These are phyloP conservation scores for Litchi chinensis DNA, from an alignment of 345 rosid genomes.

Conservation along the genomic window DNA sequence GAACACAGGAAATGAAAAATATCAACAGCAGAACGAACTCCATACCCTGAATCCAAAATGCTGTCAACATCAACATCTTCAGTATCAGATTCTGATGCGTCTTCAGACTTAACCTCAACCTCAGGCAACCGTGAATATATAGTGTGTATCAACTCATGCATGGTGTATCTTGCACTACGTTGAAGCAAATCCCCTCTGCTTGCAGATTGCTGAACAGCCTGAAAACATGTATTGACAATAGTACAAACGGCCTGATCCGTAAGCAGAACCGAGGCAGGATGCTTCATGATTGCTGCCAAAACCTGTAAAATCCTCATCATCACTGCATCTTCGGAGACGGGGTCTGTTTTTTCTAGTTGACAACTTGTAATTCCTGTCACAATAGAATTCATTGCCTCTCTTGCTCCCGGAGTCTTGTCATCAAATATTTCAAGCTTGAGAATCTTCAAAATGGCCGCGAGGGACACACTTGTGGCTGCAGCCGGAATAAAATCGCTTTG, in stretches of 20 bases:
- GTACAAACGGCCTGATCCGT: slow-evolving; percentile 77
- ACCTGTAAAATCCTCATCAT: slow-evolving; percentile 90
- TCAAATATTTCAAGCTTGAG: slow-evolving; percentile 68
- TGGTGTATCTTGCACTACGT: slow-evolving; percentile 69
- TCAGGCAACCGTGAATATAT: slow-evolving; percentile 72
- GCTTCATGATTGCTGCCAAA: slow-evolving; percentile 60
- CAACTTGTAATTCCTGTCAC: slow-evolving; percentile 73
- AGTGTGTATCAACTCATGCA: slow-evolving; percentile 84
- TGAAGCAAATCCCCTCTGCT: slow-evolving; percentile 80
- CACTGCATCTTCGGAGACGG: slow-evolving; percentile 62
- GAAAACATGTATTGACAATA: slow-evolving; percentile 86
- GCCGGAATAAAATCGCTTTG: slow-evolving; percentile 84
- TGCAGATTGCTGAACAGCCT: slow-evolving; percentile 77
- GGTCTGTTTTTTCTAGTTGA: slow-evolving; percentile 76
- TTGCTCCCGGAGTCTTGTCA: slow-evolving; percentile 77
- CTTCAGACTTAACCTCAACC: slow-evolving; percentile 51
- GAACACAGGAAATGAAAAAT: slow-evolving; percentile 85
- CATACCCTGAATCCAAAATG: slow-evolving; percentile 53
- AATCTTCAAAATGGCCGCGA: slow-evolving; percentile 66
- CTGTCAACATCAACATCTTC: slow-evolving; percentile 45
- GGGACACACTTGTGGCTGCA: slow-evolving; percentile 65
- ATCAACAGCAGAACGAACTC: slow-evolving; percentile 68
- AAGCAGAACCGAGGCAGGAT: slow-evolving; percentile 56
- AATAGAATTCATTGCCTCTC: slow-evolving; percentile 57
- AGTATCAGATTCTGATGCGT: slow-evolving; percentile 63